phyloP scores from a whole-genome alignment of 75 land plant species.

The Cryptomeria japonica region DNA sequence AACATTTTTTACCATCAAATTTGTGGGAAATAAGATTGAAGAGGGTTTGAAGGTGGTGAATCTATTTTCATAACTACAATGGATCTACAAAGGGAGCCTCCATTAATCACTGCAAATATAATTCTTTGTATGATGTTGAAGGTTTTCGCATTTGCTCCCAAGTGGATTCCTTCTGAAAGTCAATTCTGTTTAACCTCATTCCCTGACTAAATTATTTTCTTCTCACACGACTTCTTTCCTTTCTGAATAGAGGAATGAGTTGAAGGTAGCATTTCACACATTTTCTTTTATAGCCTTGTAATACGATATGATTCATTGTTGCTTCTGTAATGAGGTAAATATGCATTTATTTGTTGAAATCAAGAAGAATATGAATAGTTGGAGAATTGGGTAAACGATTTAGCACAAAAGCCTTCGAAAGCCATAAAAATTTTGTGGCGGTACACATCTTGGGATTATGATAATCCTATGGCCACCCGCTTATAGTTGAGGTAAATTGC shows the following conservation, averaged over 20 bases:
- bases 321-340: too few species aligned
- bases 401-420: not conserved
- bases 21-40: too few species aligned
- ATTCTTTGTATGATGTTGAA: too few species aligned
- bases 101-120: too few species aligned
- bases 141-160: too few species aligned
- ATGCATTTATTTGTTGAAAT: not conserved
- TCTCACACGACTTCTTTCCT: not conserved
- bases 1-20: too few species aligned
- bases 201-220: not conserved
- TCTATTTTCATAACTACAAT: too few species aligned
- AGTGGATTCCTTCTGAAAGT: too few species aligned
- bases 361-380: constrained; percentile 1
- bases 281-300: not conserved
- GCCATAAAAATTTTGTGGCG: not conserved
- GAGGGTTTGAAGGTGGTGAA: too few species aligned
- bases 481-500: not conserved
- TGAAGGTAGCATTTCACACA: not conserved
- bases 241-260: not conserved
- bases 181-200: too few species aligned
- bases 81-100: too few species aligned
- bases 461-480: not conserved
- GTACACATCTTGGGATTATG: not conserved
- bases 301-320: too few species aligned
- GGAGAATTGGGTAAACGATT: not conserved